phyloP scores from a whole-genome alignment of 2,329 filamentous ascomycete species.

The Beauveria varroae region DNA sequence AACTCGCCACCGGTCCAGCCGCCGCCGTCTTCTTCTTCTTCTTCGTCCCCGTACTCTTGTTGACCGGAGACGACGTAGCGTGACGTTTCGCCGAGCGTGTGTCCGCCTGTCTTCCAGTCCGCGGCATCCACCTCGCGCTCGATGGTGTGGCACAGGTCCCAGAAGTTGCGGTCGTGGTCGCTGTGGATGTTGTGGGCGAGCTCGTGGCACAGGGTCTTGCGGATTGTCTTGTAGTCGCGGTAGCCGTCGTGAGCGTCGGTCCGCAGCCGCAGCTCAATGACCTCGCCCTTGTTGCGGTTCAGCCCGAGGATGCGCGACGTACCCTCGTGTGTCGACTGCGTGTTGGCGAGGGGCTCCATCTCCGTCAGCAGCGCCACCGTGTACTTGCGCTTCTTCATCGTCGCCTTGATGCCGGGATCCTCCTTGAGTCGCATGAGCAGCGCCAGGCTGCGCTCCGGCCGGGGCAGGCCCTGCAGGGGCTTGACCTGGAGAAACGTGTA shows the following conservation, averaged over 20 bases:
- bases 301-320: conserved; percentile 73
- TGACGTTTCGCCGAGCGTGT: conserved; percentile 57
- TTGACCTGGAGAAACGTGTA: conserved; percentile 79
- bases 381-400: conserved; percentile 81
- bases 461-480: conserved; percentile 69
- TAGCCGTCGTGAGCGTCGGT: conserved; percentile 95
- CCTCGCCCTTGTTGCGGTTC: conserved; percentile 81
- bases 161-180: conserved; percentile 80
- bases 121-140: conserved; percentile 75
- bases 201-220: conserved; percentile 91
- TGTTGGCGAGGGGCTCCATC: conserved; percentile 86
- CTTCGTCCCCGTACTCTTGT: conserved; percentile 35
- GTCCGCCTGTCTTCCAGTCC: conserved; percentile 70
- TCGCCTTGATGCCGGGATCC: conserved; percentile 76
- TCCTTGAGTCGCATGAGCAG: conserved; percentile 70
- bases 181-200: conserved; percentile 85
- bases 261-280: conserved; percentile 82
- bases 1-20: conserved; percentile 76
- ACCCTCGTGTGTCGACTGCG: conserved; percentile 60
- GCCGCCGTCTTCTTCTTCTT: conserved; percentile 56
- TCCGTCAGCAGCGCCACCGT: conserved; percentile 81
- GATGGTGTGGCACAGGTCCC: conserved; percentile 80
- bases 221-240: conserved; percentile 82
- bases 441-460: conserved; percentile 60
- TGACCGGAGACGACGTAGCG: conserved; percentile 46